Conservation (phyloP, 2,329 filamentous ascomycete species). For the Aspergillus piperis region DNA sequence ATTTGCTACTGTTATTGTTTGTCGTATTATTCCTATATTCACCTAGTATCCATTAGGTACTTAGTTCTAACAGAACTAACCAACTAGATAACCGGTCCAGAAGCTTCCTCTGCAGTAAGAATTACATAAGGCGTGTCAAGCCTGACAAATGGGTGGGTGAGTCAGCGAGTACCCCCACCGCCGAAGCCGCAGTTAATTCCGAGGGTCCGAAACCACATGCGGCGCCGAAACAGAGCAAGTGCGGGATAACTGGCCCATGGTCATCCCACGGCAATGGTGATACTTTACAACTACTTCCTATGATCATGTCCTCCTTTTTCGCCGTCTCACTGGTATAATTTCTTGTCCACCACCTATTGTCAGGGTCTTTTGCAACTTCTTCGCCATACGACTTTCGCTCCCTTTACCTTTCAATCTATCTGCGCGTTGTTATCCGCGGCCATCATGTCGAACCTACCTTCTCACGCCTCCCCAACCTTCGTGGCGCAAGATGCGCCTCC, state of each 20-base stretch:
- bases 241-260: slow-evolving; percentile 2
- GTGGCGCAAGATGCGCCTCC: slow-evolving; percentile 40
- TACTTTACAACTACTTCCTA: not conserved
- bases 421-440: slow-evolving; percentile 16
- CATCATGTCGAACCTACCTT: slow-evolving; percentile 58
- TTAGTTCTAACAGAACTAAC: not conserved
- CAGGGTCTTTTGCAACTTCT: no score
- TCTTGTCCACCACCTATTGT: not conserved
- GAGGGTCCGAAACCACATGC: slow-evolving; percentile 20
- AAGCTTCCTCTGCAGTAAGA: not conserved
- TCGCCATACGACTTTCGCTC: not conserved
- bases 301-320: not conserved
- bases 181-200: slow-evolving; percentile 18
- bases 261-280: not conserved
- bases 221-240: slow-evolving; percentile 9
- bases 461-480: slow-evolving; percentile 55
- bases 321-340: not conserved
- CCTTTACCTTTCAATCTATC: slow-evolving; percentile 9
- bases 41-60: no score
- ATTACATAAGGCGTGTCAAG: slow-evolving; percentile 5
- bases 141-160: slow-evolving; percentile 19
- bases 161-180: slow-evolving; percentile 19
- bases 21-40: no score
- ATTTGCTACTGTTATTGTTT: not conserved
- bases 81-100: not conserved